Evolutionary conservation across 306 rosid species (phyloP).

Genomic region (Calophaca sinica): DNA sequence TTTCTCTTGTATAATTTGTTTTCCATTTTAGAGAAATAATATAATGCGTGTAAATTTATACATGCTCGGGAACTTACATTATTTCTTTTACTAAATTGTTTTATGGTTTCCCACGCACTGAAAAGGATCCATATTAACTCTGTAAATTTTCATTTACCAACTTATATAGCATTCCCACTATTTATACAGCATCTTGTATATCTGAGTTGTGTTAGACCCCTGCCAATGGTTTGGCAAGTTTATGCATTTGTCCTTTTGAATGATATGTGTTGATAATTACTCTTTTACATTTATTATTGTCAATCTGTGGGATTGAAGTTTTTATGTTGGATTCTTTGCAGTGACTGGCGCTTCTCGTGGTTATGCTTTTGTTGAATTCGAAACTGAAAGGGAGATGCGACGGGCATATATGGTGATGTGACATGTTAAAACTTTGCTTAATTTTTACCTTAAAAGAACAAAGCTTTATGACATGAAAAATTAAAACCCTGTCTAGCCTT

Average conservation of each 20-base stretch:
- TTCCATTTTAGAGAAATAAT: conserved; percentile 28
- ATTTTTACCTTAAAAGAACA: background rate
- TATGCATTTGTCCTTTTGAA: background rate
- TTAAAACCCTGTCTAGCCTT: conserved; percentile 4
- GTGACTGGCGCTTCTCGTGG: conserved; percentile 93
- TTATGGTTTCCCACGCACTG: background rate
- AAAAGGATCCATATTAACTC: background rate
- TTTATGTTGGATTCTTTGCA: conserved; percentile 46
- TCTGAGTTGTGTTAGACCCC: background rate
- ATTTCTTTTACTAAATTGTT: conserved; percentile 8
- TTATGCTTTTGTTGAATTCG: conserved; percentile 91
- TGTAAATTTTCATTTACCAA: background rate
- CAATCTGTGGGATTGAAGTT: conserved; percentile 7
- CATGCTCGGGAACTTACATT: background rate
- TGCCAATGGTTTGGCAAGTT: background rate
- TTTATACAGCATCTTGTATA: no score
- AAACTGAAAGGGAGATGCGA: conserved; percentile 83
- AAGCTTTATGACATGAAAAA: background rate
- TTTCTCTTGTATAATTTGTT: conserved; percentile 1
- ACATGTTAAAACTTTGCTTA: conserved; percentile 27
- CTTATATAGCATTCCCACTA: no score
- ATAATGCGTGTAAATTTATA: background rate
- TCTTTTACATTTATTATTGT: background rate
- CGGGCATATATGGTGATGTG: conserved; percentile 72
- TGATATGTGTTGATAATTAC: background rate